phyloP scores from a whole-genome alignment of 208 protist genomes.

The Endotrypanum monterogeii region DNA sequence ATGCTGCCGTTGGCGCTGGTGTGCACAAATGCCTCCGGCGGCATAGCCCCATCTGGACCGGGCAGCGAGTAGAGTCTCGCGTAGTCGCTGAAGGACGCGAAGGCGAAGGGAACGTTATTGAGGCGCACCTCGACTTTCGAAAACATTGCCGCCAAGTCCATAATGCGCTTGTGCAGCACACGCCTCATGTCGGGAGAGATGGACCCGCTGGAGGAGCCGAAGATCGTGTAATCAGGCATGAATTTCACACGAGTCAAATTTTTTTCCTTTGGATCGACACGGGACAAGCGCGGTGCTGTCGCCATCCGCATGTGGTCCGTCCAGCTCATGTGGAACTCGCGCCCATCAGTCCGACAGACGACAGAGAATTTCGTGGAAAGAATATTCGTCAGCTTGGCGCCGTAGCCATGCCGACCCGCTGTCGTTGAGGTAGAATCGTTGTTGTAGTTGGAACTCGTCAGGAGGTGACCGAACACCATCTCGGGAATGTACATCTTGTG shows the following conservation, averaged over 20 bases:
- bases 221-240: constrained; percentile 88
- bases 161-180: constrained; percentile 90
- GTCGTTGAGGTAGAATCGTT: constrained; percentile 91
- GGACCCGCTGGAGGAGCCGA: constrained; percentile 66
- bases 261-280: constrained; percentile 62
- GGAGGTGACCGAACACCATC: constrained; percentile 97
- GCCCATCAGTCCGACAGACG: constrained; percentile 83
- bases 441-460: constrained; percentile 98
- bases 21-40: constrained; percentile 79
- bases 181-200: constrained; percentile 87
- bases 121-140: constrained; percentile 93
- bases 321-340: constrained; percentile 95
- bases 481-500: constrained; percentile 96
- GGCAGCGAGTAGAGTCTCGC: constrained; percentile 78
- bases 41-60: constrained; percentile 37
- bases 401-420: constrained; percentile 97
- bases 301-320: constrained; percentile 97
- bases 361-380: constrained; percentile 98
- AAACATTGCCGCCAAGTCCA: constrained; percentile 94
- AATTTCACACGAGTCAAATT: constrained; percentile 90
- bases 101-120: constrained; percentile 94
- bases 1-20: constrained; percentile 67
- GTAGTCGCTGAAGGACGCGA: constrained; percentile 98
- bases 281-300: constrained; percentile 88
- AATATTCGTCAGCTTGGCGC: constrained; percentile 99